Conservation (phyloP, 108 stramenopile genomes). For the Cyclostephanos tholiformis region DNA sequence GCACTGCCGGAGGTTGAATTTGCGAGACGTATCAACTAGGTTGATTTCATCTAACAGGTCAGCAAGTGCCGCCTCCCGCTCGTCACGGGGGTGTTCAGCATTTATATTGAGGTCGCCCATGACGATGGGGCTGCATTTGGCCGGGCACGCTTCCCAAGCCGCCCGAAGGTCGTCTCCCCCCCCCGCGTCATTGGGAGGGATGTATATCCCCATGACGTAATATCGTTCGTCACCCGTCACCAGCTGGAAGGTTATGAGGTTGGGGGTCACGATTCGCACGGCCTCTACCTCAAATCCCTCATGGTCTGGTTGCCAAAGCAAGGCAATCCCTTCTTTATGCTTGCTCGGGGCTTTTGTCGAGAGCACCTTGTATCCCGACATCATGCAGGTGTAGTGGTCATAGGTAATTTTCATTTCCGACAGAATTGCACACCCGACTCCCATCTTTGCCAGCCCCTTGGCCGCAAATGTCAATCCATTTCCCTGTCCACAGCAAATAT, state of each 20-base stretch:
- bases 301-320: too few species aligned
- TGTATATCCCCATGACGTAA: too few species aligned
- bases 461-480: too few species aligned
- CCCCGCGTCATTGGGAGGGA: too few species aligned
- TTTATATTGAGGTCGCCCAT: conserved; percentile 1
- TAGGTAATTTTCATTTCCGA: not conserved
- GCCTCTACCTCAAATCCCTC: conserved; percentile 3
- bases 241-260: not conserved
- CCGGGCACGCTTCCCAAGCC: not conserved
- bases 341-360: not conserved
- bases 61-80: not conserved
- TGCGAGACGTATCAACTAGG: not conserved
- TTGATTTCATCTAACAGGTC: not conserved
- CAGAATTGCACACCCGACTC: conserved; percentile 1
- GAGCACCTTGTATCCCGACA: not conserved
- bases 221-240: not conserved
- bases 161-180: too few species aligned
- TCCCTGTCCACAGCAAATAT: too few species aligned
- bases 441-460: too few species aligned
- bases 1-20: not conserved
- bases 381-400: not conserved
- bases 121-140: not conserved
- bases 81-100: not conserved
- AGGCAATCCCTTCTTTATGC: not conserved
- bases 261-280: not conserved